Conservation (phyloP, 2,329 filamentous ascomycete genomes). For the Arachnomyces sp. region DNA sequence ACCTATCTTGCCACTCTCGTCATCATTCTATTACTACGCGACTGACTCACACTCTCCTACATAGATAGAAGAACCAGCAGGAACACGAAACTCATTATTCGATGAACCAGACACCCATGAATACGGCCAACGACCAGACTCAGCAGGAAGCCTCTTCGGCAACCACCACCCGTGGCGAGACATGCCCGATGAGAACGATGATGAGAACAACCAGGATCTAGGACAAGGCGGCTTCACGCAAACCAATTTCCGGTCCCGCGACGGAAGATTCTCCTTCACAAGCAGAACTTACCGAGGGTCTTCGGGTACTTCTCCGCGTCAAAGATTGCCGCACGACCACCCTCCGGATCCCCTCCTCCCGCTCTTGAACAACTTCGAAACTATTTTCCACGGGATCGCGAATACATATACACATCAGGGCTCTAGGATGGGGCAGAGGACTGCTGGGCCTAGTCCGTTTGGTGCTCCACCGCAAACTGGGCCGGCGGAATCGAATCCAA, state of each 20-base stretch:
- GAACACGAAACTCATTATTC: constrained; percentile 9
- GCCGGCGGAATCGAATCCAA: constrained; percentile 6
- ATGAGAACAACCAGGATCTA: constrained; percentile 33
- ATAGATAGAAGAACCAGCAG: constrained; percentile 27
- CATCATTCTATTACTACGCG: constrained; percentile 3
- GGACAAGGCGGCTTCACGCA: constrained; percentile 22
- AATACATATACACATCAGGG: constrained; percentile 21
- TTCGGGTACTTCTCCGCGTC: constrained; percentile 13
- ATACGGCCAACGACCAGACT: not conserved
- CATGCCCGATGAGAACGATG: constrained; percentile 30
- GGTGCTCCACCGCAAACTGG: constrained; percentile 7
- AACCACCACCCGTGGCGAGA: constrained; percentile 42
- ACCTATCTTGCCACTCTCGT: constrained; percentile 3
- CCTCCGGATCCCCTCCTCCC: constrained; percentile 22
- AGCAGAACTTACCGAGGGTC: constrained; percentile 23
- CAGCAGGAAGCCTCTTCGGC: constrained; percentile 25
- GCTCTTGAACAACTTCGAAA: constrained; percentile 31
- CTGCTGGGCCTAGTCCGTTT: constrained; percentile 3
- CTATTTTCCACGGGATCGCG: constrained; percentile 40
- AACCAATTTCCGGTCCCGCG: constrained; percentile 37
- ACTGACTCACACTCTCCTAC: constrained; percentile 1
- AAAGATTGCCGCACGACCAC: constrained; percentile 9
- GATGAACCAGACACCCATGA: no score
- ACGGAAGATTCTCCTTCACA: constrained; percentile 36
- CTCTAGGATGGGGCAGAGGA: constrained; percentile 4